Evolutionary conservation across 345 rosid genomes (phyloP).

Genomic region (Pistacia atlantica): DNA sequence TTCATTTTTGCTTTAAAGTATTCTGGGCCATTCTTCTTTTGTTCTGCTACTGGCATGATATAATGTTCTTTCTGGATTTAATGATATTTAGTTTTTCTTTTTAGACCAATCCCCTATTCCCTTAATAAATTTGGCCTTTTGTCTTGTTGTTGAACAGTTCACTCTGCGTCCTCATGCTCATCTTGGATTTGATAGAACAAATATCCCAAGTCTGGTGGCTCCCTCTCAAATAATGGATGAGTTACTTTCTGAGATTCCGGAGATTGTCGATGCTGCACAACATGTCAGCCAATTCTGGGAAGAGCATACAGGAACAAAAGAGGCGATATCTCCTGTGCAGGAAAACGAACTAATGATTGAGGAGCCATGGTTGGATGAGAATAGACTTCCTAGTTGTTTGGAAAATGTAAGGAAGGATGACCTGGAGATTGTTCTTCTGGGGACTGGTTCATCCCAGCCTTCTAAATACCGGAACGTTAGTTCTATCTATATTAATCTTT

Average conservation of each 20-base stretch:
- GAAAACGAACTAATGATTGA: conserved; percentile 44
- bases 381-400: conserved; percentile 66
- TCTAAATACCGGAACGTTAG: conserved; percentile 92
- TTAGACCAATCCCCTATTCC: background rate
- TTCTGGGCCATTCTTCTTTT: background rate
- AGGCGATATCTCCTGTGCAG: conserved; percentile 18
- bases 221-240: conserved; percentile 58
- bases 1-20: background rate
- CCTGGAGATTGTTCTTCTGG: conserved; percentile 86
- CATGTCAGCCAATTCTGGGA: conserved; percentile 59
- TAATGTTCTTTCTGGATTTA: background rate
- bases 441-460: conserved; percentile 99
- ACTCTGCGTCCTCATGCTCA: conserved; percentile 84
- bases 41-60: background rate
- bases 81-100: background rate
- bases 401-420: conserved; percentile 77
- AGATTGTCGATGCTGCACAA: conserved; percentile 61
- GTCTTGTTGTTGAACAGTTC: conserved; percentile 49
- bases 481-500: conserved; percentile 73
- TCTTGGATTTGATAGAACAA: conserved; percentile 77
- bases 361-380: conserved; percentile 79
- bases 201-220: conserved; percentile 51
- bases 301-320: conserved; percentile 29
- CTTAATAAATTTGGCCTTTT: conserved; percentile 3
- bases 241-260: conserved; percentile 72